Evolutionary conservation across 768 basidiomycete genomes (phyloP).

Genomic region (Hericium rajendrae): DNA sequence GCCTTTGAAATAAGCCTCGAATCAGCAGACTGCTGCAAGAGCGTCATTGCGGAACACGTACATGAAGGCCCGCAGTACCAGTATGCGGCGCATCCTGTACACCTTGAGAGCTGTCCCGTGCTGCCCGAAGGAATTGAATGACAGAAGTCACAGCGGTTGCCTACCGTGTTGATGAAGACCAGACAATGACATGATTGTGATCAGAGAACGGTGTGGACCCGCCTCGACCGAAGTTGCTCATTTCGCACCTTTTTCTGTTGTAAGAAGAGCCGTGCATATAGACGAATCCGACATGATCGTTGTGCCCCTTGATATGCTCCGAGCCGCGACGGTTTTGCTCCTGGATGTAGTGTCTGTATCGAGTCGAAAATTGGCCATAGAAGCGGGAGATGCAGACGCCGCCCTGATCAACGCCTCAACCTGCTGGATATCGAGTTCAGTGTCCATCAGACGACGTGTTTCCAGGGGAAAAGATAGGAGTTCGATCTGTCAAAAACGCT

Average conservation of each 20-base stretch:
- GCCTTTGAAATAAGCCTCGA: constrained; percentile 31
- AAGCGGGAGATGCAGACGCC: neutral
- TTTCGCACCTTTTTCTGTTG: neutral
- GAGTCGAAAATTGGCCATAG: neutral
- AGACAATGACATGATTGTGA: neutral
- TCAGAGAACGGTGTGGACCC: neutral
- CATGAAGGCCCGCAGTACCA: constrained; percentile 67
- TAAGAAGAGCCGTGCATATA: neutral
- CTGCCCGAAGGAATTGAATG: constrained; percentile 26
- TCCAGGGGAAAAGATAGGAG: no score
- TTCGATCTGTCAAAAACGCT: no score
- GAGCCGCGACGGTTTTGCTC: neutral
- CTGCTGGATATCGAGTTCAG: no score
- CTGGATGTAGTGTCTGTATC: neutral
- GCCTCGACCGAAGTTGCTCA: no score
- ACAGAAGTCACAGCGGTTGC: constrained; percentile 61
- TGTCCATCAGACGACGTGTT: no score
- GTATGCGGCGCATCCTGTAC: constrained; percentile 57
- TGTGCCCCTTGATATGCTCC: neutral
- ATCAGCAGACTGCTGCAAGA: neutral
- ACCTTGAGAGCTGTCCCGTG: constrained; percentile 34
- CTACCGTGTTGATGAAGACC: constrained; percentile 40
- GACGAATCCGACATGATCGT: neutral
- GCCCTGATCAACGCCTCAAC: no score
- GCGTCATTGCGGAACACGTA: constrained; percentile 24